Evolutionary conservation across 441 rosid species (phyloP).

Genomic region (Mallotus repandus): DNA sequence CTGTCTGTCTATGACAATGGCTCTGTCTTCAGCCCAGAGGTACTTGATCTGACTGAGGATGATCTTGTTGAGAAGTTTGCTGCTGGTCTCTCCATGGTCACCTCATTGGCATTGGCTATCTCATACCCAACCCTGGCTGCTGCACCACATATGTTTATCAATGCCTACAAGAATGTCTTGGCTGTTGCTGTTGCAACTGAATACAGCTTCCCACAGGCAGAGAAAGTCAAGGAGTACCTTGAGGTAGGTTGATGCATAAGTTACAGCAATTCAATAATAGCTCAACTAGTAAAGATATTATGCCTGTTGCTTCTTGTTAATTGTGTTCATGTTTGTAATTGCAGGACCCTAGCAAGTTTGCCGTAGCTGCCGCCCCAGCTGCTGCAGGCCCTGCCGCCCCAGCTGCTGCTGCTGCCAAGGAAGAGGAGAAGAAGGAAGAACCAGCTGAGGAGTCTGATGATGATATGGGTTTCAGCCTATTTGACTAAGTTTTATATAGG

Average conservation of each 20-base stretch:
- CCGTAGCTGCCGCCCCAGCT: conserved; percentile 49
- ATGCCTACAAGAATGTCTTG: conserved; percentile 79
- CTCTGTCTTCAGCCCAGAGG: conserved; percentile 68
- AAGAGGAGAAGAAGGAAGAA: conserved; percentile 68
- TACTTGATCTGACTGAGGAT: conserved; percentile 70
- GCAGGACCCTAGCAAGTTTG: conserved; percentile 92
- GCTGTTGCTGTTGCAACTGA: conserved; percentile 70
- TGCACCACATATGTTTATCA: conserved; percentile 82
- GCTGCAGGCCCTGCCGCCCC: conserved; percentile 32
- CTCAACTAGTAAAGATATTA: background rate
- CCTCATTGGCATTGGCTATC: conserved; percentile 66
- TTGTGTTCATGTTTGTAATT: background rate
- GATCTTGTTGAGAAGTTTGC: conserved; percentile 79
- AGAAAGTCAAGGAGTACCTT: conserved; percentile 78
- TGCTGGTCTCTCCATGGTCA: conserved; percentile 64
- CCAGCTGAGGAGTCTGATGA: conserved; percentile 85
- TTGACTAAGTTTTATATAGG: conserved; percentile 38
- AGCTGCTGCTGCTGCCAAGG: conserved; percentile 44
- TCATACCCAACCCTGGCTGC: conserved; percentile 88
- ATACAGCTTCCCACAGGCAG: conserved; percentile 72
- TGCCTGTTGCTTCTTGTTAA: background rate
- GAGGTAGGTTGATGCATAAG: conserved; percentile 38
- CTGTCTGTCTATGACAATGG: conserved; percentile 69
- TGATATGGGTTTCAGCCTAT: conserved; percentile 77
- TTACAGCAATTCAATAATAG: background rate